A percentile compares a stretch with the other conserved stretches of the same genome.
Conservation (phyloP, 805 yeast species). For the Maudiozyma barnettii region DNA sequence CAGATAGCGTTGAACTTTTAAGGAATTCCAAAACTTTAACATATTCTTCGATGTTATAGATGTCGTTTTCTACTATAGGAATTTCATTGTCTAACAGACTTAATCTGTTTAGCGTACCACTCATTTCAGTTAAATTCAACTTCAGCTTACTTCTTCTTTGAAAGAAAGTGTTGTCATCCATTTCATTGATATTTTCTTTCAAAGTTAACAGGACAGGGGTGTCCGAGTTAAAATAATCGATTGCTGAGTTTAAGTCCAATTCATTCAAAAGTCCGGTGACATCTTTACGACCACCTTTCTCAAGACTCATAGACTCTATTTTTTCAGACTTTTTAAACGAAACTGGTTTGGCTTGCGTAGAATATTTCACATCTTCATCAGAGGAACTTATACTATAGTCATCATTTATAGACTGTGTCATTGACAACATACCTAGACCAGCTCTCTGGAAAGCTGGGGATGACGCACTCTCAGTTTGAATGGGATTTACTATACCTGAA, state of each 20-base stretch:
- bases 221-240: conserved; percentile 1
- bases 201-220: neutral
- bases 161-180: neutral
- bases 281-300: neutral
- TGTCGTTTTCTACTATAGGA: neutral
- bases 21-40: neutral
- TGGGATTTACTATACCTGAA: conserved; percentile 73
- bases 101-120: neutral
- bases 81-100: neutral
- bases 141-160: neutral
- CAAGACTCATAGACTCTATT: neutral
- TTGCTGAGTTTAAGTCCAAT: neutral
- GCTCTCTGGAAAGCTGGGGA: conserved; percentile 53
- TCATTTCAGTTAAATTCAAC: neutral
- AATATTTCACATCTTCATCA: conserved; percentile 4
- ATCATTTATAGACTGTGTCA: neutral
- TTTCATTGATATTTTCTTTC: neutral
- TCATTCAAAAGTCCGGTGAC: conserved; percentile 1
- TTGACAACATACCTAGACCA: conserved; percentile 62
- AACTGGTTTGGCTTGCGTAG: neutral
- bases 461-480: conserved; percentile 44
- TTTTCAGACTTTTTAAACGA: conserved; percentile 7
- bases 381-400: conserved; percentile 10
- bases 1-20: neutral
- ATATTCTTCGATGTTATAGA: neutral